Percentiles rank a stretch among this genome's conserved stretches.
Evolutionary conservation across 2,329 filamentous ascomycete species (phyloP).

Genomic region (Cladosporium colombiae): DNA sequence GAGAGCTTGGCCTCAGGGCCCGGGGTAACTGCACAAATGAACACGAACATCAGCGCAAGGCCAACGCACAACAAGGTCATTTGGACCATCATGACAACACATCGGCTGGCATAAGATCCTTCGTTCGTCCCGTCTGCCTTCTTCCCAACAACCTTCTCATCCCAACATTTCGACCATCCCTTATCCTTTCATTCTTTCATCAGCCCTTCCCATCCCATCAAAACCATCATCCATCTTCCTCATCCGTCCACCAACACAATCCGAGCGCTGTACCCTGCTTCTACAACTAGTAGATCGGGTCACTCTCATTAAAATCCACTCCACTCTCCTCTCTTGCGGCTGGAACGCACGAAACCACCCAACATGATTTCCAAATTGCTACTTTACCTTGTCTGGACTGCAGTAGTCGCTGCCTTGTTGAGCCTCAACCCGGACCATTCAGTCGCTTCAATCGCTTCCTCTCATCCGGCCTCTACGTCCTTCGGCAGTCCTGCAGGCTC

Average conservation of each 20-base stretch:
- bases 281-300: not conserved
- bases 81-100: not conserved
- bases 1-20: not conserved
- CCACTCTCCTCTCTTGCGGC: not conserved
- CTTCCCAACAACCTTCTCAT: not conserved
- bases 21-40: not conserved
- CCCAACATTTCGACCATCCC: not conserved
- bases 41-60: not conserved
- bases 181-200: no score
- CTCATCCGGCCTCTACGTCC: no score
- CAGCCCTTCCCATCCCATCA: not conserved
- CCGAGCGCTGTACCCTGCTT: not conserved
- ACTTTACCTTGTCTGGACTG: not conserved
- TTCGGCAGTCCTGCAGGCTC: not conserved
- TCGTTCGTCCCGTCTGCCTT: not conserved
- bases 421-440: not conserved
- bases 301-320: not conserved
- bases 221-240: no score
- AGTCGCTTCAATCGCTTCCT: not conserved
- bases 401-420: not conserved
- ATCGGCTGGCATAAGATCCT: not conserved
- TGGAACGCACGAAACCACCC: not conserved
- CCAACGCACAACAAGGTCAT: not conserved
- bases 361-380: not conserved
- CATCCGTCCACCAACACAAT: no score